Conservation (phyloP, 2,329 filamentous ascomycete species). For the Aspergillus melleus region DNA sequence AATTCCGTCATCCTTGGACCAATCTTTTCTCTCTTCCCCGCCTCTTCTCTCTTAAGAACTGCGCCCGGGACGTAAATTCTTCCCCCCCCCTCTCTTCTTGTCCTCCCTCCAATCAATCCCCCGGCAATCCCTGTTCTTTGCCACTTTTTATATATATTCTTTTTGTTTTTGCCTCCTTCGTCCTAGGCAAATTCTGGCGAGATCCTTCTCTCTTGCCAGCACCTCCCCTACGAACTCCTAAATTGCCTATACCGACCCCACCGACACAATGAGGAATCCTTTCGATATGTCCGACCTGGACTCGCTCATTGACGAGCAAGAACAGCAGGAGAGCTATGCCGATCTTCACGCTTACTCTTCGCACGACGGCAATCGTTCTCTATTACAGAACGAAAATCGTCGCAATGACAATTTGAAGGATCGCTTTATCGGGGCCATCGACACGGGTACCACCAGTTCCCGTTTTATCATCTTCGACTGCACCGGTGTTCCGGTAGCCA, state of each 20-base stretch:
- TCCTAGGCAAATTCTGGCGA: slow-evolving; percentile 5
- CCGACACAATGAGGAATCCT: slow-evolving; percentile 28
- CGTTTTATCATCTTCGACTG: slow-evolving; percentile 89
- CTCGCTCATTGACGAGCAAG: slow-evolving; percentile 22
- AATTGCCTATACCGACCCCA: background rate
- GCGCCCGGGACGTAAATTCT: slow-evolving; percentile 20
- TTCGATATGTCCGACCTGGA: slow-evolving; percentile 33
- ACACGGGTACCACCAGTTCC: slow-evolving; percentile 87
- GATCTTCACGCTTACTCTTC: slow-evolving; percentile 31
- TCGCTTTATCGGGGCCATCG: slow-evolving; percentile 78
- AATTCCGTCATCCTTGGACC: slow-evolving; percentile 2
- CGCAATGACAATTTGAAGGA: slow-evolving; percentile 35
- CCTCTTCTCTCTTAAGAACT: slow-evolving; percentile 16
- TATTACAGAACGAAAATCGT: slow-evolving; percentile 35
- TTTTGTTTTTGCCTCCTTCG: slow-evolving; percentile 3
- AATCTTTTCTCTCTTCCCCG: slow-evolving; percentile 3
- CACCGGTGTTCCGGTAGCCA: slow-evolving; percentile 72
- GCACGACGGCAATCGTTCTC: slow-evolving; percentile 35
- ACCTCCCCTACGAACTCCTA: background rate
- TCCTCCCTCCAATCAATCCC: slow-evolving; percentile 4
- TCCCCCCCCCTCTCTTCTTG: slow-evolving; percentile 3
- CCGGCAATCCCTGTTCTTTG: background rate
- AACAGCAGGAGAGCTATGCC: slow-evolving; percentile 16
- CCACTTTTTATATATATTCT: background rate
- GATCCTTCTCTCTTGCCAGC: background rate